Percentiles rank a stretch among this genome's conserved stretches.
phyloP scores from a whole-genome alignment of 140 eudicot genomes.

The Ambrosia hybrid region DNA sequence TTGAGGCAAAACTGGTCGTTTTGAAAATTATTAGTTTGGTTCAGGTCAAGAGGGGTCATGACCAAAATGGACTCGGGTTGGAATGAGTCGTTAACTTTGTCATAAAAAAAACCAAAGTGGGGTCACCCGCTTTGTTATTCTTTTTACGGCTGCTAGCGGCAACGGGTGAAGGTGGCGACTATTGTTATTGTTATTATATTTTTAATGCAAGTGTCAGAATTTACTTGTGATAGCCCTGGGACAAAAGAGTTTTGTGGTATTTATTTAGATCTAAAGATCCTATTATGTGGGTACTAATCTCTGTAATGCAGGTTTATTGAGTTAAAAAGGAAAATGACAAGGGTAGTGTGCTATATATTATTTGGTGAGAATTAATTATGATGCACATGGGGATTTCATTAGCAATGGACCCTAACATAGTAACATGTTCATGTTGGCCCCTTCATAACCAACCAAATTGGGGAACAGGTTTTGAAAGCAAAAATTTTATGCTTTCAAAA shows the following conservation, averaged over 20 bases:
- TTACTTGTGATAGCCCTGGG: background rate
- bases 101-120: too few species aligned
- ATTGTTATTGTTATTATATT: too few species aligned
- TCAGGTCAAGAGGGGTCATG: too few species aligned
- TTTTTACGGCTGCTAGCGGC: too few species aligned
- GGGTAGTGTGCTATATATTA: background rate
- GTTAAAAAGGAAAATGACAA: background rate
- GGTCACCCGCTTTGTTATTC: too few species aligned
- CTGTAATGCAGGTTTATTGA: too few species aligned
- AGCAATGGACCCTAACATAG: background rate
- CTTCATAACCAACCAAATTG: background rate
- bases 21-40: too few species aligned
- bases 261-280: background rate
- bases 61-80: too few species aligned
- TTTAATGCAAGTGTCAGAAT: background rate
- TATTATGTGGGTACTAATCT: background rate
- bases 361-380: constrained; percentile 1
- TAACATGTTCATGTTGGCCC: background rate
- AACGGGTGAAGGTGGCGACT: too few species aligned
- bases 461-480: background rate
- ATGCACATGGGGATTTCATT: background rate
- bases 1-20: too few species aligned
- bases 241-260: background rate
- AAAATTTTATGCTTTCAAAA: too few species aligned
- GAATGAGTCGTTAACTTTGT: too few species aligned